Base-by-base conservation (phyloP, 129 eudicot genomes). In the Pittosporum tobira region DNA sequence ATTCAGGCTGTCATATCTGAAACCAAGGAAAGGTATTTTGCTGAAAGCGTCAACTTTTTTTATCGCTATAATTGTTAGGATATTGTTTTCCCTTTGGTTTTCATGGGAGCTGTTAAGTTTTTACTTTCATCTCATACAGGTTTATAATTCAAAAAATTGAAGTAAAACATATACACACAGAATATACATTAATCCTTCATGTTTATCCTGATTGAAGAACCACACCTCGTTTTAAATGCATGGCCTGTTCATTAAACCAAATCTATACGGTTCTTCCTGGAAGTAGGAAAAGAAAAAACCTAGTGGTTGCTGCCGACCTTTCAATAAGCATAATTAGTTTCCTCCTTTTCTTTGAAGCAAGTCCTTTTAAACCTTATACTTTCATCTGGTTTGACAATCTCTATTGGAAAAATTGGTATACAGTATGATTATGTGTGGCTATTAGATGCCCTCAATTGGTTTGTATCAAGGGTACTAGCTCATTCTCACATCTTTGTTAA, bases 21-120 rank as follows among this genome's bases (percentile, higher is more conserved):
- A 77, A 70, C 68, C 46, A 68, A 71, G 40, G 72, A 51, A 38
- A 83, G 96, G 94, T 87, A 69, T 64, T 34, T 55, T 37, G 11
- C 23, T 47, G 11, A 47, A 51, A 24, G 16, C 61, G 1, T 34
- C 10, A 63, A 26, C 29, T 48, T 5, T 47, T 48, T 12, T 6
- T 6, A 20, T 48, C 16, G 9, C 5, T 27, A n/a, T 45, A 6
- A 49, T 16, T 12, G 18, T 15, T 7, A 34, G 23, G 4, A 5
- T 2, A 14, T 48, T 31, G 13, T 48, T 62, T 31, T 12, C 36
- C 18, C 48, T 10, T 34, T 63, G 24, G 2, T 50, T 30, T 48
- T 34, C 47, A 3, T 50, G 12, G 49, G 2, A 30, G 12, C 15
- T 45, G 43, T n/a, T 20, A 27, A 45, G 40, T 36, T 8, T 10